Conservation (phyloP, 352 stramenopile genomes). For the Phytophthora podocarpi region DNA sequence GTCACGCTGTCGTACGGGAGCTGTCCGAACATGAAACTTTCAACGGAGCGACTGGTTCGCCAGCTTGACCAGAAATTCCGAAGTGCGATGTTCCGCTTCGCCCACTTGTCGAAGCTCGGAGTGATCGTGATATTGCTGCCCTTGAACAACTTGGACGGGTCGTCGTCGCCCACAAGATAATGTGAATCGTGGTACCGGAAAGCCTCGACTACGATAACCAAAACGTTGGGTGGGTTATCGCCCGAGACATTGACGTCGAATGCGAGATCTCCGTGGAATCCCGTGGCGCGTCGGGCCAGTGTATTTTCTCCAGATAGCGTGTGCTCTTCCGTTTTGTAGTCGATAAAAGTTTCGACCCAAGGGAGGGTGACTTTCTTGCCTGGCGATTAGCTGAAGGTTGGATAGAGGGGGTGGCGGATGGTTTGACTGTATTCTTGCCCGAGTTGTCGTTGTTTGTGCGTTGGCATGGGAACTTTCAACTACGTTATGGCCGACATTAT, state of each 20-base stretch:
- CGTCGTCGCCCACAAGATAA: constrained; percentile 47
- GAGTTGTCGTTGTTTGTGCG: too few relatives aligned
- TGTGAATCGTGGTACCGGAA: constrained; percentile 53
- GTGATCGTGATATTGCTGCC: constrained; percentile 31
- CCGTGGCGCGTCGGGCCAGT: constrained; percentile 4
- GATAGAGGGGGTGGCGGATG: too few relatives aligned
- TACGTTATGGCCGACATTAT: too few relatives aligned
- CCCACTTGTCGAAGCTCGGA: constrained; percentile 50
- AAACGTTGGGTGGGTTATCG: constrained; percentile 44
- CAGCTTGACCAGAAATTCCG: constrained; percentile 61
- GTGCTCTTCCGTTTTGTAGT: constrained; percentile 15
- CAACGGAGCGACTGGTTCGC: constrained; percentile 53
- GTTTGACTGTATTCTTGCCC: too few relatives aligned
- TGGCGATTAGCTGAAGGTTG: neutral
- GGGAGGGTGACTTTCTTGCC: too few relatives aligned
- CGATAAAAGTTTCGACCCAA: constrained; percentile 1
- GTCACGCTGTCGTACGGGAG: constrained; percentile 44
- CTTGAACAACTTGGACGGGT: constrained; percentile 36
- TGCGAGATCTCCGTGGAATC: constrained; percentile 9
- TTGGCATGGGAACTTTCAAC: too few relatives aligned
- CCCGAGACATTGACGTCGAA: constrained; percentile 41
- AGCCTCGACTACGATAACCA: constrained; percentile 52
- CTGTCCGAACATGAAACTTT: constrained; percentile 55
- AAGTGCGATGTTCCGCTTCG: constrained; percentile 48
- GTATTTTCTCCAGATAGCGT: constrained; percentile 7